These are phyloP conservation scores for Cladosporium velox DNA, from an alignment of 2,329 filamentous ascomycete species.

Conservation along the genomic window DNA sequence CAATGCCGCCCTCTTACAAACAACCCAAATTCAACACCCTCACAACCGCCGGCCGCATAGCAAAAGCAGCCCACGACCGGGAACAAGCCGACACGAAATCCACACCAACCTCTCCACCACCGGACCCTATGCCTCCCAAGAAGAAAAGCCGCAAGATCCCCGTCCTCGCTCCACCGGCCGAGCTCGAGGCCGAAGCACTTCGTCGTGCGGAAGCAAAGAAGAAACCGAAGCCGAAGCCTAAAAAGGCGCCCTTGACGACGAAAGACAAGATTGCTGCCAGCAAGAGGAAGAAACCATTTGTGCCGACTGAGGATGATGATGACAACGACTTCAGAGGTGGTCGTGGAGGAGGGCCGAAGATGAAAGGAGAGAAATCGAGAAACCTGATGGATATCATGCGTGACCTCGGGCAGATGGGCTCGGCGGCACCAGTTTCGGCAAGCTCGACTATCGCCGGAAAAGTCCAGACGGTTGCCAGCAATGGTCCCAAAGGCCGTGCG, in stretches of 20 bases:
- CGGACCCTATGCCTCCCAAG: conserved; percentile 9
- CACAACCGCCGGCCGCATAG: conserved; percentile 22
- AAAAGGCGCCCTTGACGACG: neutral
- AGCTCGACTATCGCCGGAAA: neutral
- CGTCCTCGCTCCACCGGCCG: neutral
- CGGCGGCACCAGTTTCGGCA: neutral
- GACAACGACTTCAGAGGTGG: neutral
- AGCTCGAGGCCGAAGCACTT: conserved; percentile 12
- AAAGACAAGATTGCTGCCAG: neutral
- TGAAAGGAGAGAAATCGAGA: neutral
- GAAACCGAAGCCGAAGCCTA: neutral
- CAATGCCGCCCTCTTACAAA: neutral
- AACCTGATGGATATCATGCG: conserved; percentile 19
- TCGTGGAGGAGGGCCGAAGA: neutral
- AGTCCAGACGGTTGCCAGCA: neutral
- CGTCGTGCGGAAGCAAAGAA: conserved; percentile 5
- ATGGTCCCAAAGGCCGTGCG: neutral
- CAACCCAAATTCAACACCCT: conserved; percentile 17
- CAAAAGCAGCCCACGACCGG: conserved; percentile 14
- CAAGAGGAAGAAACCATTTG: neutral
- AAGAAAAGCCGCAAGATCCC: conserved; percentile 4
- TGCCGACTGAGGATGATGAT: neutral
- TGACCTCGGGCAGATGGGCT: conserved; percentile 10
- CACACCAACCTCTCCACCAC: neutral
- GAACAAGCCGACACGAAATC: neutral